A percentile compares a stretch with the other conserved stretches of the same genome.
Evolutionary conservation across 495 filamentous ascomycete species (phyloP).

Genomic region (Alectoria sarmentosa): DNA sequence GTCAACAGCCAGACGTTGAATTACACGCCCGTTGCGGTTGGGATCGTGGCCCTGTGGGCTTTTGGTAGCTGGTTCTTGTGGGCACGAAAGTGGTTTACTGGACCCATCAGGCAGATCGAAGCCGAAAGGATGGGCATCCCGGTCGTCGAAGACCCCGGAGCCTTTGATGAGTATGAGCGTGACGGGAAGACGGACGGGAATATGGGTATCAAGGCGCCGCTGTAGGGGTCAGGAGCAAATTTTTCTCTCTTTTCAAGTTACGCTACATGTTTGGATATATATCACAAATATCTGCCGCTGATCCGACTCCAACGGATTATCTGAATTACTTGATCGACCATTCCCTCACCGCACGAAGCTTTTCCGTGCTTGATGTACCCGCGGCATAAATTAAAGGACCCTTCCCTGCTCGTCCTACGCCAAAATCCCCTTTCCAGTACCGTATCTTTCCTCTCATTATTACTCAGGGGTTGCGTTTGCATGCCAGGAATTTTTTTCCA

Average conservation of each 20-base stretch:
- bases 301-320: background rate
- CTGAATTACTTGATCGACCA: background rate
- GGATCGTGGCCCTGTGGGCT: constrained; percentile 46
- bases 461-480: too few species aligned
- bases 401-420: too few species aligned
- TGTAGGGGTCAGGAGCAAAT: background rate
- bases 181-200: background rate
- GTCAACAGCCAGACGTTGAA: constrained; percentile 53
- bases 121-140: constrained; percentile 43
- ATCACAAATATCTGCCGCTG: background rate
- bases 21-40: constrained; percentile 59
- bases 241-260: background rate
- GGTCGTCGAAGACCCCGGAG: constrained; percentile 29
- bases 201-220: background rate
- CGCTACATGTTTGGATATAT: background rate
- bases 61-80: constrained; percentile 41
- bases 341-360: too few species aligned
- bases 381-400: too few species aligned
- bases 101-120: constrained; percentile 48
- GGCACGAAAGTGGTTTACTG: constrained; percentile 52
- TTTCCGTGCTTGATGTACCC: too few species aligned
- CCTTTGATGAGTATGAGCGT: background rate
- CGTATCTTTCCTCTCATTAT: too few species aligned
- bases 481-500: too few species aligned
- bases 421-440: too few species aligned